Percentiles rank a stretch among this genome's conserved stretches.
phyloP scores from a whole-genome alignment of 306 rosid species.

The Prosopis cineraria region DNA sequence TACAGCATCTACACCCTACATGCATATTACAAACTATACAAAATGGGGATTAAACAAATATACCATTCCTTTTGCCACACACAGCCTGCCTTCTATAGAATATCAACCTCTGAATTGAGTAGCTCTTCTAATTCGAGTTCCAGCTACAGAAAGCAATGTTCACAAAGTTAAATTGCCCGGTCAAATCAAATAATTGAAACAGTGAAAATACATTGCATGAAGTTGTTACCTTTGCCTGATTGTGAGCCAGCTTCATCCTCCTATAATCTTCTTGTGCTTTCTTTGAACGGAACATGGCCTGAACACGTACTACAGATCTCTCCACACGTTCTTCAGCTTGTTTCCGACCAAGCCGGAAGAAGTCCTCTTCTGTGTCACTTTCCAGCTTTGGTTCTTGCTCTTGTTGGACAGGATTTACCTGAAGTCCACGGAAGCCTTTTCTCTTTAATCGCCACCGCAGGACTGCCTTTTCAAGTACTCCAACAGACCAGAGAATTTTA shows the following conservation, averaged over 20 bases:
- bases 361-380: slow-evolving; percentile 78
- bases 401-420: slow-evolving; percentile 54
- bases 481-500: slow-evolving; percentile 93
- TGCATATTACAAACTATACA: slow-evolving; percentile 37
- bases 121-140: slow-evolving; percentile 61
- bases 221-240: slow-evolving; percentile 64
- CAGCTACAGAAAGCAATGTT: slow-evolving; percentile 59
- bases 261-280: slow-evolving; percentile 91
- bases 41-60: slow-evolving; percentile 27
- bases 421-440: slow-evolving; percentile 92
- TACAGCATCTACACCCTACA: slow-evolving; percentile 55
- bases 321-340: slow-evolving; percentile 91
- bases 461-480: slow-evolving; percentile 88
- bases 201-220: slow-evolving; percentile 1
- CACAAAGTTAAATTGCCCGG: slow-evolving; percentile 22
- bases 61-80: slow-evolving; percentile 34
- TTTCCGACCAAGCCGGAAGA: slow-evolving; percentile 61
- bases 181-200: neutral
- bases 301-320: slow-evolving; percentile 78
- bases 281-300: slow-evolving; percentile 91
- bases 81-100: slow-evolving; percentile 30
- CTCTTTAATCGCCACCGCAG: slow-evolving; percentile 92
- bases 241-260: slow-evolving; percentile 75
- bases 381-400: slow-evolving; percentile 43
- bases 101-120: slow-evolving; percentile 50